Base-by-base conservation (phyloP, 495 filamentous ascomycete genomes). In the Aspergillus haitiensis region DNA sequence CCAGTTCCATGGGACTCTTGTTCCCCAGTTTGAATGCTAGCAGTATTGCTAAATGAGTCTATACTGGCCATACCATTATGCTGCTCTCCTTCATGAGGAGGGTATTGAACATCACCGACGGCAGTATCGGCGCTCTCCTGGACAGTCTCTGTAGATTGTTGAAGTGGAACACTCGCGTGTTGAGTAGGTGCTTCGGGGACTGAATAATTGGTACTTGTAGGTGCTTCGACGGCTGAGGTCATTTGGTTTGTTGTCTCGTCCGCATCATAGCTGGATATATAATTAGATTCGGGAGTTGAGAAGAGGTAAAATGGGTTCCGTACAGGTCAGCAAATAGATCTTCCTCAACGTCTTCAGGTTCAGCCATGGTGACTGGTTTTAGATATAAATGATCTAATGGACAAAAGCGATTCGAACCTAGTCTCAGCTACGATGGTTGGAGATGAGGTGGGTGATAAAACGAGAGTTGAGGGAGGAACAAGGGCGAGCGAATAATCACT, bases 271-370 rank as follows among this genome's bases (percentile, higher is more conserved):
- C 93, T 97, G 58, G 3, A 7, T 64, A 54, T 4, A 48, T 32
- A 36, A n/a, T 67, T 31, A 60, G 61, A 42, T 34, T 39, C 6
- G 39, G 32, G 1, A n/a, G 13, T 48, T 6, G 49, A 16, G 1
- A 7, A 32, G 36, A 7, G 50, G 37, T 31, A 34, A 53, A 21
- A 50, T 46, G 31, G 27, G 58, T 42, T 46, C 37, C 92, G 72
- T 82, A 98, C 94, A 98, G 85, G 78, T 98, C 94, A 63, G 92
- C 94, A 72, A 98, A 98, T 68, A 98, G 88, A 82, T 98, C 94
- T 67, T 98, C 95, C 53, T 98, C 95, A 63, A 93, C 86, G 60
- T 93, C 92, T 72, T 95, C 92, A 50, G 85, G 84, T 71, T 96
- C 92, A 27, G 91, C 84, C 92, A 96, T 96, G 57, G 39, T 69